These are phyloP conservation scores for Lupinus albus DNA, from an alignment of 306 rosid species.

Conservation along the genomic window DNA sequence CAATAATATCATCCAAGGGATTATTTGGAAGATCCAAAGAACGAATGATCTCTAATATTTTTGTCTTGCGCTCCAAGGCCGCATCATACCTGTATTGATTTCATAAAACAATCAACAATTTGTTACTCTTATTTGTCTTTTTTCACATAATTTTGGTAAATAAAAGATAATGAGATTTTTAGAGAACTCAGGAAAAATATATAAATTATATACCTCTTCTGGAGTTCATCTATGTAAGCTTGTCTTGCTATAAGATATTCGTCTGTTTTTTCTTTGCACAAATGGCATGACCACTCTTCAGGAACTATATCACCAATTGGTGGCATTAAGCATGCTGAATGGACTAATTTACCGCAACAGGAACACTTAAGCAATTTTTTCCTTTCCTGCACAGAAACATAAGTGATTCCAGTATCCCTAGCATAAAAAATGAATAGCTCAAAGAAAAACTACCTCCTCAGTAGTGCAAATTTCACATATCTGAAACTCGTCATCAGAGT, in stretches of 20 bases:
- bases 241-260: conserved; percentile 80
- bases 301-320: conserved; percentile 73
- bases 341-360: conserved; percentile 86
- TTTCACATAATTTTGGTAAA: background rate
- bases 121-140: background rate
- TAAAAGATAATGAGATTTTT: conserved; percentile 18
- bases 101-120: conserved; percentile 38
- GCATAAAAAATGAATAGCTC: conserved; percentile 26
- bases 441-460: conserved; percentile 64
- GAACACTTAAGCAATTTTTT: conserved; percentile 87
- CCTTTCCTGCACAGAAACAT: conserved; percentile 64
- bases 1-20: conserved; percentile 94
- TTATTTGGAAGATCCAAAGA: conserved; percentile 91
- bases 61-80: conserved; percentile 77
- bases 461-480: conserved; percentile 88
- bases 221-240: conserved; percentile 68
- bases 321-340: conserved; percentile 81
- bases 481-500: conserved; percentile 96
- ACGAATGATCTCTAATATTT: conserved; percentile 74
- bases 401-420: conserved; percentile 37
- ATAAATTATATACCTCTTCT: conserved; percentile 62
- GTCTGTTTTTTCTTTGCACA: conserved; percentile 89
- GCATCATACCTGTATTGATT: conserved; percentile 71
- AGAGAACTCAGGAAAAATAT: conserved; percentile 29
- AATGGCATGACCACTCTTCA: conserved; percentile 91